phyloP scores from a whole-genome alignment of 257 asterid species.

The Jasminum sambac region DNA sequence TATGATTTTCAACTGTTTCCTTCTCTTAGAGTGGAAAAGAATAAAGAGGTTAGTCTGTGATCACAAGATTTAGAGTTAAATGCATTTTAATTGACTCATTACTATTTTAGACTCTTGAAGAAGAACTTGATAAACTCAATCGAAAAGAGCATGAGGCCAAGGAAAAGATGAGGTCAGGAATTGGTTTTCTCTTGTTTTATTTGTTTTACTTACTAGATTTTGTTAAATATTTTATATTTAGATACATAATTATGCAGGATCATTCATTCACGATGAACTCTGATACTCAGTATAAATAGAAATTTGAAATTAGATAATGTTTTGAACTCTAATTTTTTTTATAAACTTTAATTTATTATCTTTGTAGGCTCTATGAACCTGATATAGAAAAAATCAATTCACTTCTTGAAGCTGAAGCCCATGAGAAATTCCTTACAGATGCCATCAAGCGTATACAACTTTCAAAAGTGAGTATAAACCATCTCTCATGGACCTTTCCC shows the following conservation, averaged over 20 bases:
- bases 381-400: constrained; percentile 43
- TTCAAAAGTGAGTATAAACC: no score
- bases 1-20: no score
- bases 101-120: constrained; percentile 49
- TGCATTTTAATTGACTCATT: neutral
- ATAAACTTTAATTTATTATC: neutral
- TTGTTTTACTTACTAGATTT: neutral
- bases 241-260: neutral
- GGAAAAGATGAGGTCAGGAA: constrained; percentile 52
- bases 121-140: constrained; percentile 47
- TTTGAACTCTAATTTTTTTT: neutral
- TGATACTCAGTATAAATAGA: neutral
- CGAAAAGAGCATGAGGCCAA: constrained; percentile 41
- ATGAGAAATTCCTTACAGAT: neutral
- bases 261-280: neutral
- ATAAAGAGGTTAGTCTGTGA: constrained; percentile 33
- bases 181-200: neutral
- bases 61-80: no score
- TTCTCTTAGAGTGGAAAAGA: no score
- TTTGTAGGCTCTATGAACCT: constrained; percentile 47
- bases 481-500: no score
- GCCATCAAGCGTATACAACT: no score
- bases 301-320: no score
- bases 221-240: neutral
- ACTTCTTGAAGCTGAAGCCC: constrained; percentile 53